Evolutionary conservation across 192 early-diverging fungal species (phyloP).

Genomic region (Pilaira anomala): DNA sequence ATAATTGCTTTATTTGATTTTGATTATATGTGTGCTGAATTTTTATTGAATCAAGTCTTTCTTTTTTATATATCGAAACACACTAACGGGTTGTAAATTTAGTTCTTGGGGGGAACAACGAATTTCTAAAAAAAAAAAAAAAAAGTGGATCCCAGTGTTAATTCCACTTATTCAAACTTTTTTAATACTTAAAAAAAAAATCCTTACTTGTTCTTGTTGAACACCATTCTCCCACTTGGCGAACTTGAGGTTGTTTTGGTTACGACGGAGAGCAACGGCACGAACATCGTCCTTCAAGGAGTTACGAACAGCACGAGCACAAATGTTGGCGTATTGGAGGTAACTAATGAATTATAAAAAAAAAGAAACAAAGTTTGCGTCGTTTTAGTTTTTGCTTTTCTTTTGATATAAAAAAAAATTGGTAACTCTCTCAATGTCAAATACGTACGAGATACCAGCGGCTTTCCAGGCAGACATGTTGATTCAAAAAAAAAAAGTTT

Average conservation of each 20-base stretch:
- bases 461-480: conserved; percentile 40
- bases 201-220: conserved; percentile 69
- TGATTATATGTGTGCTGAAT: neutral
- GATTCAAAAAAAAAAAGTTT: neutral
- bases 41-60: neutral
- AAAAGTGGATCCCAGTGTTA: neutral
- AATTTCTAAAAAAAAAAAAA: conserved; percentile 22
- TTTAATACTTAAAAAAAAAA: neutral
- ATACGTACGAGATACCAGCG: conserved; percentile 45
- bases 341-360: conserved; percentile 55
- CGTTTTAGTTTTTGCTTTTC: neutral
- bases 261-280: conserved; percentile 63
- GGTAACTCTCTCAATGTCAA: neutral
- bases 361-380: neutral
- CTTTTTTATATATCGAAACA: neutral
- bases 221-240: conserved; percentile 81
- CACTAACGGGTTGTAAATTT: neutral
- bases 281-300: conserved; percentile 77
- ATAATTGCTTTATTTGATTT: conserved; percentile 12
- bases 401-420: neutral
- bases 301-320: conserved; percentile 77
- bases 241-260: conserved; percentile 72
- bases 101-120: conserved; percentile 16
- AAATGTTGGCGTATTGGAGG: conserved; percentile 80
- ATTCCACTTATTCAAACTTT: neutral